Evolutionary conservation across 306 rosid genomes (phyloP).

Genomic region (Trichosanthes cucumerina): DNA sequence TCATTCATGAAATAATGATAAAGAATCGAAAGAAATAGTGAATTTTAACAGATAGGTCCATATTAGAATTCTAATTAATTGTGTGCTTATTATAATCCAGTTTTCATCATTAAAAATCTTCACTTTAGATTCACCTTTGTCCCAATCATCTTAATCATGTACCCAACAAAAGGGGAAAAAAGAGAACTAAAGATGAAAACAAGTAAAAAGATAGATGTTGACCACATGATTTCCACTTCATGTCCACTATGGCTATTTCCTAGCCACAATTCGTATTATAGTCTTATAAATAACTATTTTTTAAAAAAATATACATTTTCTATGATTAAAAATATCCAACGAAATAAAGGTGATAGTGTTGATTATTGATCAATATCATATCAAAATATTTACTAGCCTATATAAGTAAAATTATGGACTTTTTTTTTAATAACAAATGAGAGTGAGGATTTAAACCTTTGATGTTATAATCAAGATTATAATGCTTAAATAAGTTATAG

Average conservation of each 20-base stretch:
- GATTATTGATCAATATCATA: too few species aligned
- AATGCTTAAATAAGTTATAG: too few species aligned
- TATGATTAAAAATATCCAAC: background rate
- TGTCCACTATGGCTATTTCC: background rate
- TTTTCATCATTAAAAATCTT: background rate
- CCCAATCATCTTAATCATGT: background rate
- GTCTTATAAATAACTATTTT: background rate
- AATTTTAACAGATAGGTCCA: background rate
- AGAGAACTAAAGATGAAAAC: background rate
- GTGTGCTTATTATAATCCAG: background rate
- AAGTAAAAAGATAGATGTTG: background rate
- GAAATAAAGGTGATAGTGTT: background rate
- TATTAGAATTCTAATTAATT: background rate
- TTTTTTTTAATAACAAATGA: too few species aligned
- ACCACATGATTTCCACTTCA: constrained; percentile 4
- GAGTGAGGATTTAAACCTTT: too few species aligned
- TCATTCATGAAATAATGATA: too few species aligned
- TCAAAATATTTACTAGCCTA: background rate
- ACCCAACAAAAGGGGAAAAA: background rate
- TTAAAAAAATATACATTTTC: background rate
- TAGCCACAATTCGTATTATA: background rate
- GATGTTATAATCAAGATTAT: too few species aligned
- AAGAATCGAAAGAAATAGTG: too few species aligned
- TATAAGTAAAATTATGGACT: too few species aligned
- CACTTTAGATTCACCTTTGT: background rate